phyloP scores from a whole-genome alignment of 345 rosid species.

The Limnanthes douglasii region DNA sequence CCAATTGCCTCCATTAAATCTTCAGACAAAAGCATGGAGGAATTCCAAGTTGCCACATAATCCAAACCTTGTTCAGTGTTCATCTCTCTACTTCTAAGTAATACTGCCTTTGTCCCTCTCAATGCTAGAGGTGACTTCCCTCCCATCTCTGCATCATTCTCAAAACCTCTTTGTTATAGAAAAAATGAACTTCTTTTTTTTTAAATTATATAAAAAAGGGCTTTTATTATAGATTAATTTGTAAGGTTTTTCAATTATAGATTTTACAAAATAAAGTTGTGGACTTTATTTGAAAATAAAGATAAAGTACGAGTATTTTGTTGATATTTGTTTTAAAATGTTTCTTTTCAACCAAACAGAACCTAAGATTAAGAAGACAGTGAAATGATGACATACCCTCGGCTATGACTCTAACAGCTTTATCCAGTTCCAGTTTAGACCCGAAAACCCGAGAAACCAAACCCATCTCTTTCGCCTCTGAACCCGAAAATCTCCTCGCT shows the following conservation, averaged over 20 bases:
- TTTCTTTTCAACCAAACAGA: no score
- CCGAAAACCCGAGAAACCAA: constrained; percentile 53
- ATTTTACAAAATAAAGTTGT: no score
- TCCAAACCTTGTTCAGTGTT: constrained; percentile 74
- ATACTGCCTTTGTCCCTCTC: constrained; percentile 62
- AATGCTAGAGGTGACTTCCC: constrained; percentile 69
- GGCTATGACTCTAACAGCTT: constrained; percentile 31
- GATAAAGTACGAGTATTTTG: no score
- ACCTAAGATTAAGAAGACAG: no score
- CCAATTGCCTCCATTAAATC: constrained; percentile 53
- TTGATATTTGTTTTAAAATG: no score
- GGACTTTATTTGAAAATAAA: no score
- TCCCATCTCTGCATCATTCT: constrained; percentile 47
- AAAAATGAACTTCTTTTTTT: no score
- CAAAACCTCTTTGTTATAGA: neutral
- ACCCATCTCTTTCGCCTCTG: constrained; percentile 65
- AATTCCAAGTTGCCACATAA: constrained; percentile 79
- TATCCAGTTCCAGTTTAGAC: constrained; percentile 39
- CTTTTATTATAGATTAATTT: no score
- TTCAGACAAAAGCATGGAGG: constrained; percentile 52
- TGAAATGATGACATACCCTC: constrained; percentile 47
- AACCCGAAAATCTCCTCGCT: constrained; percentile 43
- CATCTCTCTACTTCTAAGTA: constrained; percentile 56
- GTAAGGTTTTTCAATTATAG: no score
- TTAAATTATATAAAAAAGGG: no score